Base-by-base conservation (phyloP, 2,329 filamentous ascomycete species). In the Pleoardoris graminearum region DNA sequence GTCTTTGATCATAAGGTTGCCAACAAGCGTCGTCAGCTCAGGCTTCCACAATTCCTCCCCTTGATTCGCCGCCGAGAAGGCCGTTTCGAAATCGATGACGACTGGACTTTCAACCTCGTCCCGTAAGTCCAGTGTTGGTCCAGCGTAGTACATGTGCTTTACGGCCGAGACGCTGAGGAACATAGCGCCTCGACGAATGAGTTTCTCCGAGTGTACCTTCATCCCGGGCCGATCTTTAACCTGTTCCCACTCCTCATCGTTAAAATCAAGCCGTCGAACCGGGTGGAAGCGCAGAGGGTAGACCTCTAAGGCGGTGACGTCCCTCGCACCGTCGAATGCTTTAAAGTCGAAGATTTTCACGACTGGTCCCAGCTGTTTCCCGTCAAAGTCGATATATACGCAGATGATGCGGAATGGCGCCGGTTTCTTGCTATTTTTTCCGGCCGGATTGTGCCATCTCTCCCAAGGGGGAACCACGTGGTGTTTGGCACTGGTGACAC, bases 361-460 rank as follows among this genome's bases (percentile, higher is more conserved):
- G 0, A 72, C 65, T 0, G 69, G 70, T 0, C 70, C 70, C 1
- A 72, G 39, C 1, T 46, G 16, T 3, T 59, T 59, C 0, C 71
- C 72, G 29, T 75, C 68, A 45, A 71, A 75, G 43, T 72, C 61
- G 14, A 71, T 55, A 19, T 65, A 61, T 12, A 67, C 59, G 27
- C 51, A 53, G 8, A 12, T 19, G 8, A 53, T 39, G 7, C 30
- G n/a, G n/a, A n/a, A n/a, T n/a, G n/a, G n/a, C n/a, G n/a, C n/a
- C n/a, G n/a, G n/a, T n/a, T n/a, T n/a, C n/a, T n/a, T n/a, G n/a
- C n/a, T n/a, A n/a, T n/a, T n/a, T n/a, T n/a, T 14, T 10, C n/a
- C 23, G n/a, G 17, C 7, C 7, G 19, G 23, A 1, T 35, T 19
- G 16, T 35, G 45, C 37, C 36, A 44, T 14, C 44, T 22, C 17